These are phyloP conservation scores for Curvularia lunata DNA, from an alignment of 2,329 filamentous ascomycete species.

Conservation along the genomic window DNA sequence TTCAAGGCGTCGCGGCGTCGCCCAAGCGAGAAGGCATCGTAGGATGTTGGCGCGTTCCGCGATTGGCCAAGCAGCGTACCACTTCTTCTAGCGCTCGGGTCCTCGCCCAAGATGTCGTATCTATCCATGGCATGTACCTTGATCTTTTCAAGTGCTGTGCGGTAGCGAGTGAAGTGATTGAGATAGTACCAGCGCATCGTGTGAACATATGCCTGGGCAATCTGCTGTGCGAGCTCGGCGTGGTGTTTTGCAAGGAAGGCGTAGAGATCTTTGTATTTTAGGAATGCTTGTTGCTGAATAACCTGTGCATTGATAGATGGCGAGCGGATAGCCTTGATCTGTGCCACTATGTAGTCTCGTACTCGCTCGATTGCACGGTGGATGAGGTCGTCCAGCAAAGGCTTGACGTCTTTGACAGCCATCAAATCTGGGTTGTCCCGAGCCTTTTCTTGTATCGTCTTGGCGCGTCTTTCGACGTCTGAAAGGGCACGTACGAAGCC, in stretches of 20 bases:
- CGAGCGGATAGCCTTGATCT: constrained; percentile 91
- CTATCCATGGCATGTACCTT: constrained; percentile 83
- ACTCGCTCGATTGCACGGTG: constrained; percentile 93
- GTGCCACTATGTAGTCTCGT: constrained; percentile 89
- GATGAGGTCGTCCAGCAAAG: constrained; percentile 82
- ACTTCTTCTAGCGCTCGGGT: constrained; percentile 70
- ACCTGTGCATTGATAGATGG: constrained; percentile 97
- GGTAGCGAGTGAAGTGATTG: constrained; percentile 89
- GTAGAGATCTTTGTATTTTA: constrained; percentile 87
- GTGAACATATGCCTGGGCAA: constrained; percentile 91
- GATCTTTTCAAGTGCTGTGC: constrained; percentile 80
- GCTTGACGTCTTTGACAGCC: constrained; percentile 81
- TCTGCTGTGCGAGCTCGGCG: constrained; percentile 82
- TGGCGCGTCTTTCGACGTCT: constrained; percentile 81
- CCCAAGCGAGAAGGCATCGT: constrained; percentile 89
- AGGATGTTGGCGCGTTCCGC: constrained; percentile 61
- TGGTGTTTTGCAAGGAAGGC: constrained; percentile 85
- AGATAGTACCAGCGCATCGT: constrained; percentile 99
- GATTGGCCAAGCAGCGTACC: constrained; percentile 48
- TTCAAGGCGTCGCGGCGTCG: constrained; percentile 83
- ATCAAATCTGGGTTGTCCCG: constrained; percentile 68
- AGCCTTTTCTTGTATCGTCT: constrained; percentile 71
- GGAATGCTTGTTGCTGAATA: constrained; percentile 90
- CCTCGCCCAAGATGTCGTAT: constrained; percentile 80
- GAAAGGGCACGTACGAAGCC: constrained; percentile 82